Percentiles rank a stretch among this genome's conserved stretches.
Evolutionary conservation across 169 alveolate species (phyloP).

Genomic region (Fabrea salina): DNA sequence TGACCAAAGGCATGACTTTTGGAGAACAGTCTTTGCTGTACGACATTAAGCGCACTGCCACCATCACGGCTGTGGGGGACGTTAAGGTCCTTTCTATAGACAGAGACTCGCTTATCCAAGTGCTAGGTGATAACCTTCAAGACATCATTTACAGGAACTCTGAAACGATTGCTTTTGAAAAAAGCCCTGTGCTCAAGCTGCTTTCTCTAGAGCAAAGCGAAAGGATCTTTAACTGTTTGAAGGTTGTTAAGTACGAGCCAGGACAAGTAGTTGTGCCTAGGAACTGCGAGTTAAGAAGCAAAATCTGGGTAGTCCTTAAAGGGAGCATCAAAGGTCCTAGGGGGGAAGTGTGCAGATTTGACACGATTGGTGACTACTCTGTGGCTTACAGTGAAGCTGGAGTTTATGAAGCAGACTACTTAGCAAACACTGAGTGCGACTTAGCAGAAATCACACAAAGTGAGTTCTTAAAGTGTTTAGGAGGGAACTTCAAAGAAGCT

Average conservation of each 20-base stretch:
- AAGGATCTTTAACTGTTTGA: background rate
- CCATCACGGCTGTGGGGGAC: constrained; percentile 79
- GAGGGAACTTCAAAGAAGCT: constrained; percentile 49
- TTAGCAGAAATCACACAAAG: constrained; percentile 44
- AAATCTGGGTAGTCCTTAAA: background rate
- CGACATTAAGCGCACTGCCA: constrained; percentile 92
- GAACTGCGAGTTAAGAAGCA: background rate
- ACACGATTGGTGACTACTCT: background rate
- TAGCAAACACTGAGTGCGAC: background rate
- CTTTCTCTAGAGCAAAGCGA: background rate
- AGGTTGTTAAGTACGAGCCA: background rate
- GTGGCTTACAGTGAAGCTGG: background rate
- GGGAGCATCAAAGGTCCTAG: background rate
- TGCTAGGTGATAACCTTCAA: constrained; percentile 39
- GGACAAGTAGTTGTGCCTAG: background rate
- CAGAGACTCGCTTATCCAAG: constrained; percentile 42
- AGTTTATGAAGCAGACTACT: background rate
- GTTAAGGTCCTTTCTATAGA: constrained; percentile 44
- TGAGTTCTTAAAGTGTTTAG: constrained; percentile 45
- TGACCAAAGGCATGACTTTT: constrained; percentile 87
- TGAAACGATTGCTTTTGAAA: background rate
- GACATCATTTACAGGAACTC: background rate
- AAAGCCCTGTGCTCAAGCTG: background rate
- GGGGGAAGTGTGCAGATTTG: background rate
- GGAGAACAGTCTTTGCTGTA: constrained; percentile 92